Percentiles rank a stretch among this genome's conserved stretches.
These are phyloP conservation scores for Chaetomiaceae sp. DNA, from an alignment of 2,329 filamentous ascomycete species.

Conservation along the genomic window DNA sequence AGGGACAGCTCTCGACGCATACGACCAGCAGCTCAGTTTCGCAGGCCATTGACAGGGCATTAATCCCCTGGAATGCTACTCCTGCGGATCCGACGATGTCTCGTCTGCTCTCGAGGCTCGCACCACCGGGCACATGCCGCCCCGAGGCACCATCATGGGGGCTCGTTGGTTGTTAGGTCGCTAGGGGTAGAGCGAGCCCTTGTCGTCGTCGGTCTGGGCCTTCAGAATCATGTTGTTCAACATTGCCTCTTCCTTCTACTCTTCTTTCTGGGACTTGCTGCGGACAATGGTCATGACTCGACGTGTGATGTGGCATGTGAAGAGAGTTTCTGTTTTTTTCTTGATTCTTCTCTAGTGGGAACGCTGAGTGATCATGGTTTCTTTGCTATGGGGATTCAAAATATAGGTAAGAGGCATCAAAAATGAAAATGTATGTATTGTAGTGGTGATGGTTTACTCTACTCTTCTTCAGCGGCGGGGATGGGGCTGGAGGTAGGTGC, in stretches of 20 bases:
- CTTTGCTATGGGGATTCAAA: background rate
- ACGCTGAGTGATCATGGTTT: background rate
- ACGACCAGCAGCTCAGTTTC: too few relatives aligned
- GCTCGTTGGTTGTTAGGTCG: background rate
- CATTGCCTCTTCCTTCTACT: background rate
- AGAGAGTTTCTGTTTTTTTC: background rate
- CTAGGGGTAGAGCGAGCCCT: background rate
- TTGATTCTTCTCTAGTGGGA: background rate
- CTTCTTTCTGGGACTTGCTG: background rate
- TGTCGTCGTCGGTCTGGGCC: constrained; percentile 4
- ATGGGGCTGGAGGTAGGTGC: background rate
- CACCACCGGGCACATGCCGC: background rate
- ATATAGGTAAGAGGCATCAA: background rate
- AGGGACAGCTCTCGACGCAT: too few relatives aligned
- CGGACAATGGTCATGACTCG: background rate
- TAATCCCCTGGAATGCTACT: too few relatives aligned
- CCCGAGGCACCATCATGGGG: too few relatives aligned
- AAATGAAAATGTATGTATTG: background rate
- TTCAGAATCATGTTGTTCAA: constrained; percentile 6
- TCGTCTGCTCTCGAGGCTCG: too few relatives aligned
- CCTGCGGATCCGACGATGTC: too few relatives aligned
- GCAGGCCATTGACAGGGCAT: too few relatives aligned
- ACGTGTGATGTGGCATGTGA: background rate
- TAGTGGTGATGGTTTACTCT: background rate
- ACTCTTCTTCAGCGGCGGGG: background rate